Evolutionary conservation across 1,139 yeast genomes (phyloP), one percentile per base, ranked within the genome.

Genomic region (Hansenula sp.): DNA sequence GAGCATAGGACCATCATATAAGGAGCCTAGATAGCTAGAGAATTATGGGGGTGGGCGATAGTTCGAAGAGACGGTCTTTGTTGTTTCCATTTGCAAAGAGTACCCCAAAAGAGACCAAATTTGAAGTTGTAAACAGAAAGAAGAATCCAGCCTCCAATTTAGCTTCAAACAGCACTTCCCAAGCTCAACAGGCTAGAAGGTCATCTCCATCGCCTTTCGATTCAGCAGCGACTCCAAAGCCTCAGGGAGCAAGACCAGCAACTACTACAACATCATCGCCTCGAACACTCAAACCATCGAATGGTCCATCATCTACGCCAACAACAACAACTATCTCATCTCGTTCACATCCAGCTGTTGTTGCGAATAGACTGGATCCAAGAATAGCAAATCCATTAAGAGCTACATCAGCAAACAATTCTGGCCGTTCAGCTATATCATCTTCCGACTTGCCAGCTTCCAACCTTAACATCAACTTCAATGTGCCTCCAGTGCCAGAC

Each of bases 61-160:
- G 32, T 11, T 17, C 42, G 18, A 51, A 49, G 43, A 43, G 59
- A 30, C 42, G 53, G 4, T 54, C 59, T 10, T 13, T 52, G 28
- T 42, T 54, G 13, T 51, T 52, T 32, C 53, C 55, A 17, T 51
- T 54, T 38, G 41, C 28, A 19, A 38, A 38, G 16, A 39, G 46
- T 20, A 25, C 42, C 20, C 21, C 40, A 40, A 42, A 42, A 19
- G 46, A 46, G 32, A 34, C 48, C 11, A 54, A 49, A 44, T 52
- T 53, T 14, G 59, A 54, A 32, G 58, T 54, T 5, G 45, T 54
- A 25, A 53, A 53, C 41, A 40, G 59, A 17, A 54, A 53, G 46
- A 51, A 51, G 38, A 48, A 51, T 9, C 49, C 50, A 3, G 31
- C 36, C 10, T 9, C 33, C 7, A 29, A 28, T 22, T 26, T 45